These are phyloP conservation scores for Phytophthora sansomeana DNA, from an alignment of 352 stramenopile species.

Conservation along the genomic window DNA sequence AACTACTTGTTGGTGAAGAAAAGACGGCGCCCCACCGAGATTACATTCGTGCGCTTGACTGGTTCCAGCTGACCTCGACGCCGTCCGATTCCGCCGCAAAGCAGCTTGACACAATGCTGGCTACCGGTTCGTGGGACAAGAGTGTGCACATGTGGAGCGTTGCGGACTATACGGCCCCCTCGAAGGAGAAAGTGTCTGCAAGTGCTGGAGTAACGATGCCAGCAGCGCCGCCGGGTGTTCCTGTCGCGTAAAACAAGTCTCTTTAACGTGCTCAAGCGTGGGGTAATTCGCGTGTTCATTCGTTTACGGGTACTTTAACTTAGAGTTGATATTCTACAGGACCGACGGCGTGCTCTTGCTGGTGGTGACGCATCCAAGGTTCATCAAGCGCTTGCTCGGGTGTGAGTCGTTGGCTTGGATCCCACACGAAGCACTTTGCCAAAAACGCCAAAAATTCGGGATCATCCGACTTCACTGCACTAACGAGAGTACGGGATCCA, in stretches of 20 bases:
- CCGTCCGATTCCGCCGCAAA: slow-evolving; percentile 1
- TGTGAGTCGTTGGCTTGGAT: slow-evolving; percentile 64
- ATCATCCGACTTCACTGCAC: slow-evolving; percentile 56
- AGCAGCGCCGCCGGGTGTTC: slow-evolving; percentile 24
- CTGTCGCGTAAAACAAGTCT: slow-evolving; percentile 30
- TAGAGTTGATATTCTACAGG: slow-evolving; percentile 39
- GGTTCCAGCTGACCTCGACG: slow-evolving; percentile 45
- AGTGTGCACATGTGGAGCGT: slow-evolving; percentile 58
- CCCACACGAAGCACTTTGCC: slow-evolving; percentile 71
- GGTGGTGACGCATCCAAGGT: slow-evolving; percentile 55
- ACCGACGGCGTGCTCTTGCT: slow-evolving; percentile 7
- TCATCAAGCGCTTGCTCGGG: slow-evolving; percentile 64
- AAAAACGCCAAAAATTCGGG: slow-evolving; percentile 68
- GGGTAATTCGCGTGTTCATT: slow-evolving; percentile 20
- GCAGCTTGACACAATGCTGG: slow-evolving; percentile 37
- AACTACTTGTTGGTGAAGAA: slow-evolving; percentile 31
- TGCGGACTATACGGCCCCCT: slow-evolving; percentile 30
- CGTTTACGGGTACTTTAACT: slow-evolving; percentile 18
- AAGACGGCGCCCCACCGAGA: slow-evolving; percentile 51
- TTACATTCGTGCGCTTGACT: slow-evolving; percentile 80
- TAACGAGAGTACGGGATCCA: slow-evolving; percentile 46
- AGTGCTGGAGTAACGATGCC: slow-evolving; percentile 6
- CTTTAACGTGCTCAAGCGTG: slow-evolving; percentile 18
- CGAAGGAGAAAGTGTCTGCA: neutral
- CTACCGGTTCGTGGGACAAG: slow-evolving; percentile 74